Conservation (phyloP, 768 basidiomycete genomes). For the Agaricus subrufescens region DNA sequence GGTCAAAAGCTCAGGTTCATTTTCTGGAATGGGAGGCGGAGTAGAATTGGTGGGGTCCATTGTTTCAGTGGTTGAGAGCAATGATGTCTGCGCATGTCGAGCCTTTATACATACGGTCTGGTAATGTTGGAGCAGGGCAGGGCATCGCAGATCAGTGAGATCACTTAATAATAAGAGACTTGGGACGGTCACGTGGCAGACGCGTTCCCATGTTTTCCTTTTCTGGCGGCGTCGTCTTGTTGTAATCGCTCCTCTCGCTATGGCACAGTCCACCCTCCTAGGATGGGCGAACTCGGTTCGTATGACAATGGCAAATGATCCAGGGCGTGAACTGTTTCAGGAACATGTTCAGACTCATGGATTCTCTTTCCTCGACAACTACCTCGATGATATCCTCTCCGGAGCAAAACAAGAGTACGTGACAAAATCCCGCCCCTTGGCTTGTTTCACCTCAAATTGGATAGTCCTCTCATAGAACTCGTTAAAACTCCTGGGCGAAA, state of each 20-base stretch:
- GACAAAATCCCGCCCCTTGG: background rate
- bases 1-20: background rate
- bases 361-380: slow-evolving; percentile 76
- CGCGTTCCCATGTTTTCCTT: slow-evolving; percentile 14
- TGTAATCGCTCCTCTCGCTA: slow-evolving; percentile 10
- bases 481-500: slow-evolving; percentile 82
- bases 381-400: slow-evolving; percentile 66
- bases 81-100: background rate
- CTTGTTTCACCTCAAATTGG: background rate
- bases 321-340: slow-evolving; percentile 64
- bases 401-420: slow-evolving; percentile 65
- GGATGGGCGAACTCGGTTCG: slow-evolving; percentile 69
- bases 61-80: background rate
- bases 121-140: background rate
- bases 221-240: background rate
- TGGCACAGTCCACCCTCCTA: slow-evolving; percentile 50
- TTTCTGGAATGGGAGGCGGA: background rate
- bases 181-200: slow-evolving; percentile 21
- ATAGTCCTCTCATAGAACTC: slow-evolving; percentile 70
- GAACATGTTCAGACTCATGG: slow-evolving; percentile 73
- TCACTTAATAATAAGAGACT: background rate
- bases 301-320: slow-evolving; percentile 65
- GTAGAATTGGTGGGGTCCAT: background rate
- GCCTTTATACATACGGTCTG: background rate
- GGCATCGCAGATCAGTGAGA: background rate